phyloP scores from a whole-genome alignment of 305 asterid genomes.

The Striga hermonthica region DNA sequence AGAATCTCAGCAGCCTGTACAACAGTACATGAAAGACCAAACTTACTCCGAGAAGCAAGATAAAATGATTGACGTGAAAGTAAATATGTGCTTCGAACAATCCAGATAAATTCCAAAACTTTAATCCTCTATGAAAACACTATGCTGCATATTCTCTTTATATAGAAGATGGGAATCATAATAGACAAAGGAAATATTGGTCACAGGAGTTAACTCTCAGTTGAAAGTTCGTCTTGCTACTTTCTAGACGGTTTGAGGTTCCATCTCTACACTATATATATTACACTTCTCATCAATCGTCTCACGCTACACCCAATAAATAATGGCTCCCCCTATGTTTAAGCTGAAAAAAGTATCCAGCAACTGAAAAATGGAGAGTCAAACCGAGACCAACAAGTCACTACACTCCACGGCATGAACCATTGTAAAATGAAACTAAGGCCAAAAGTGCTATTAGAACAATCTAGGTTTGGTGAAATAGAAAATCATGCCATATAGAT shows the following conservation, averaged over 20 bases:
- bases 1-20: constrained; percentile 91
- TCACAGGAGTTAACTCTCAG: constrained; percentile 4
- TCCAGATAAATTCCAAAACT: constrained; percentile 3
- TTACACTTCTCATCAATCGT: too few species aligned
- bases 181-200: background rate
- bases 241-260: too few species aligned
- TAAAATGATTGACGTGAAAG: background rate
- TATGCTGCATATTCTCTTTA: background rate
- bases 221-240: background rate
- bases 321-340: too few species aligned
- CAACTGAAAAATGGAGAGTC: too few species aligned
- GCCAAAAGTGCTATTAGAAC: background rate
- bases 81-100: background rate
- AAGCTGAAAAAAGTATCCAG: too few species aligned
- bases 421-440: background rate
- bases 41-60: constrained; percentile 28
- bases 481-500: constrained; percentile 14
- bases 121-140: background rate
- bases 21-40: background rate
- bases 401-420: too few species aligned
- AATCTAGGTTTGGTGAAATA: constrained; percentile 1
- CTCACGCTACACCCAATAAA: too few species aligned
- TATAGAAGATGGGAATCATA: background rate
- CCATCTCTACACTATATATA: too few species aligned
- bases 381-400: too few species aligned